Conservation (phyloP, 352 stramenopile species). For the Globisporangium canariense region DNA sequence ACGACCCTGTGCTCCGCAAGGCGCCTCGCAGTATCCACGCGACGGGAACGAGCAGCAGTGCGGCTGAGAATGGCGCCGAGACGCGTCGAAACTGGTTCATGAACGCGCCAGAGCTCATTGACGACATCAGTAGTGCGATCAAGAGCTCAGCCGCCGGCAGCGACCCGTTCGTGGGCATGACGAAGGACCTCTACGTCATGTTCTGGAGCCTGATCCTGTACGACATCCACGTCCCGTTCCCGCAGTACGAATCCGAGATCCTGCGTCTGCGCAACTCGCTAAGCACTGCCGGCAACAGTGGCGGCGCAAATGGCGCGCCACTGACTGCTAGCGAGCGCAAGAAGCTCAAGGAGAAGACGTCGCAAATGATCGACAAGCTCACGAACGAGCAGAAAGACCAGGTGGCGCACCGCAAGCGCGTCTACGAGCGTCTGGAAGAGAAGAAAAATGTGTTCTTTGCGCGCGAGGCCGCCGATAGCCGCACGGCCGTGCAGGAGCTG, state of each 20-base stretch:
- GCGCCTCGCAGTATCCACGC: slow-evolving; percentile 64
- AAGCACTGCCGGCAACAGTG: slow-evolving; percentile 27
- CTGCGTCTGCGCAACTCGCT: slow-evolving; percentile 61
- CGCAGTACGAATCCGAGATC: slow-evolving; percentile 86
- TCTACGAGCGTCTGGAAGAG: slow-evolving; percentile 72
- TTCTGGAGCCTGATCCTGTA: slow-evolving; percentile 88
- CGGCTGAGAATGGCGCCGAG: slow-evolving; percentile 16
- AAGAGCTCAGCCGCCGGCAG: slow-evolving; percentile 21
- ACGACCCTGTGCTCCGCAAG: slow-evolving; percentile 62
- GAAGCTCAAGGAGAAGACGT: slow-evolving; percentile 77
- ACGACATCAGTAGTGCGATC: slow-evolving; percentile 55
- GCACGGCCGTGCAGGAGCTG: slow-evolving; percentile 62
- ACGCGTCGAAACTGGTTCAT: slow-evolving; percentile 52
- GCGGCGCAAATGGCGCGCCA: background rate
- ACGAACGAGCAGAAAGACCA: slow-evolving; percentile 86
- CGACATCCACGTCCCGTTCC: slow-evolving; percentile 84
- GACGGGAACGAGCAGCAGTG: slow-evolving; percentile 25
- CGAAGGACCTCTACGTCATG: slow-evolving; percentile 72
- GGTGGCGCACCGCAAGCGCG: slow-evolving; percentile 78
- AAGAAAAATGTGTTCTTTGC: slow-evolving; percentile 71
- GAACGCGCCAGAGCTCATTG: slow-evolving; percentile 49
- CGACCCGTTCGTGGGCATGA: slow-evolving; percentile 63
- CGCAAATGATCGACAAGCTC: slow-evolving; percentile 77
- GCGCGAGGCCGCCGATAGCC: slow-evolving; percentile 30
- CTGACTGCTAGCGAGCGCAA: slow-evolving; percentile 65